These are phyloP conservation scores for Russula olivacea DNA, from an alignment of 768 basidiomycete genomes.

Conservation along the genomic window DNA sequence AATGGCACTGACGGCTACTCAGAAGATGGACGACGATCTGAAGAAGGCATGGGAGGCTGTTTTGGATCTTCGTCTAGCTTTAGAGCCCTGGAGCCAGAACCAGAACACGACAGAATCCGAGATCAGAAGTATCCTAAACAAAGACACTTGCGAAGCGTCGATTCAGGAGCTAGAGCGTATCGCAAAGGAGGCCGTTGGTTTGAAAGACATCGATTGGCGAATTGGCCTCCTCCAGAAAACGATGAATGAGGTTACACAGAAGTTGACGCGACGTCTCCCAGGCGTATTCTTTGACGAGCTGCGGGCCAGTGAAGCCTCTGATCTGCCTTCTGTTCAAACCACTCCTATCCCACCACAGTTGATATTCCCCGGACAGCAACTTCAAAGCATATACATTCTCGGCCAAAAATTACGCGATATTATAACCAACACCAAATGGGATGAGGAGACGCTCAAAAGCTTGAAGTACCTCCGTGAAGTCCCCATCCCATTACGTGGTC, in stretches of 20 bases:
- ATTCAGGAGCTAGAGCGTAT: background rate
- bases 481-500: background rate
- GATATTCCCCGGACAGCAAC: background rate
- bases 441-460: background rate
- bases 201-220: background rate
- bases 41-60: background rate
- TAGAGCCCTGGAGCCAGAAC: background rate
- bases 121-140: background rate
- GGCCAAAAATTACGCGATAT: background rate
- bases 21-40: background rate
- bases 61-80: background rate
- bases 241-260: background rate
- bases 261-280: constrained; percentile 9
- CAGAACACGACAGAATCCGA: background rate
- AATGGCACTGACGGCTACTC: background rate
- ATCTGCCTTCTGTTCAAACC: background rate
- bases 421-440: background rate
- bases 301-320: background rate
- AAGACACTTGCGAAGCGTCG: background rate
- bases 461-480: background rate
- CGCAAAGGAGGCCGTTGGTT: background rate
- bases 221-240: background rate
- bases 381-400: background rate
- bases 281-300: constrained; percentile 1
- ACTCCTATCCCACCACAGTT: background rate